Conservation (phyloP, 176 grass and related monocot species). For the Musa beccarii region DNA sequence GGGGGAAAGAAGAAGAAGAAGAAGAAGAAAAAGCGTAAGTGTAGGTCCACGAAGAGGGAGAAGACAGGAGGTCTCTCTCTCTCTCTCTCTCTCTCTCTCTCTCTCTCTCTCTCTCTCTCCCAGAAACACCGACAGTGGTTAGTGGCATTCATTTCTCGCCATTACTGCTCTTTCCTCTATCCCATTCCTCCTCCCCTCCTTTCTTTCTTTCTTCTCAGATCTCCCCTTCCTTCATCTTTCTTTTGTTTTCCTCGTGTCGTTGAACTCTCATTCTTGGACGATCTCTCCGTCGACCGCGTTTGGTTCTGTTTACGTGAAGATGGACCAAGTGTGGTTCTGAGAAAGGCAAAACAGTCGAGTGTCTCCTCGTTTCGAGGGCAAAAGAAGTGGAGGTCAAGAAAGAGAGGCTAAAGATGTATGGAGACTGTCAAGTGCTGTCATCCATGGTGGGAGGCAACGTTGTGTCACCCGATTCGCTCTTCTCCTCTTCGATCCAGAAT, state of each 20-base stretch:
- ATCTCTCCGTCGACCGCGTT: not conserved
- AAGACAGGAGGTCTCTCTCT: not conserved
- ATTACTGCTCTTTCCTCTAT: not conserved
- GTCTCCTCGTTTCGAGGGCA: not conserved
- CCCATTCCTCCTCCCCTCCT: not conserved
- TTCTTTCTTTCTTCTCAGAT: not conserved
- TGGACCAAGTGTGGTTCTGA: not conserved
- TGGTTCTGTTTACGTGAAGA: not conserved
- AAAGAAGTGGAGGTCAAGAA: no score
- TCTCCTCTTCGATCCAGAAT: conserved; percentile 50
- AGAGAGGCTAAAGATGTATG: conserved; percentile 48
- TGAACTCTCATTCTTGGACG: not conserved
- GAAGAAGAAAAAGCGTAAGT: not conserved
- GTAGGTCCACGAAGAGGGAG: no score
- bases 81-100: not conserved
- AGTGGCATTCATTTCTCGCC: not conserved
- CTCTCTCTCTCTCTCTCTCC: not conserved
- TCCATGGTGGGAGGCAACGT: conserved; percentile 41
- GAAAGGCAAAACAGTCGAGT: not conserved
- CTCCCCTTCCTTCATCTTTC: not conserved
- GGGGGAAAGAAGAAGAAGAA: not conserved
- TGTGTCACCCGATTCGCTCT: conserved; percentile 51
- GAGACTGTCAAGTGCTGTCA: conserved; percentile 91
- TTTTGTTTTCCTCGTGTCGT: not conserved
- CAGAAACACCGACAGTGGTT: not conserved